Percentiles rank a stretch among this genome's conserved stretches.
These are phyloP conservation scores for Rubroboletus satanas DNA, from an alignment of 768 basidiomycete genomes.

Conservation along the genomic window DNA sequence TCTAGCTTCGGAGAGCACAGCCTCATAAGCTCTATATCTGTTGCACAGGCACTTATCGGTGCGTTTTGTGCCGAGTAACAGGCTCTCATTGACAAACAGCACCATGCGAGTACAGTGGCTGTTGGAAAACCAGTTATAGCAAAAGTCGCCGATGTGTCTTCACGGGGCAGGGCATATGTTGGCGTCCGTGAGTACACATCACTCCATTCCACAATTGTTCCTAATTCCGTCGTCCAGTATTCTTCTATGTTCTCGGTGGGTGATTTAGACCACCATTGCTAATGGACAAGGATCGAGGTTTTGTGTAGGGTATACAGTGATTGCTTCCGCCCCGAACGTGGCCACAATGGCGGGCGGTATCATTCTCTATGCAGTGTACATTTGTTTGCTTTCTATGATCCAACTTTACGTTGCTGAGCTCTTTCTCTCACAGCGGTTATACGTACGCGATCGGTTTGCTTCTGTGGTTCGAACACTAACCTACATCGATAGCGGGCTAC, in stretches of 20 bases:
- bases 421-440: slow-evolving; percentile 46
- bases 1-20: slow-evolving; percentile 52
- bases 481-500: slow-evolving; percentile 43
- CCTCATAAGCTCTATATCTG: slow-evolving; percentile 52
- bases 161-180: slow-evolving; percentile 61
- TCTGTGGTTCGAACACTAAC: background rate
- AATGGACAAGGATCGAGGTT: background rate
- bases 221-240: slow-evolving; percentile 29
- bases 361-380: slow-evolving; percentile 54
- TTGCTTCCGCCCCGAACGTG: slow-evolving; percentile 47
- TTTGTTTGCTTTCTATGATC: slow-evolving; percentile 1
- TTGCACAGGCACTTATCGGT: slow-evolving; percentile 55
- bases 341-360: slow-evolving; percentile 50
- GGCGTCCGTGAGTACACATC: slow-evolving; percentile 46
- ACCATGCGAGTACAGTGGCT: slow-evolving; percentile 31
- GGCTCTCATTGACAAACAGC: slow-evolving; percentile 9
- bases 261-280: background rate
- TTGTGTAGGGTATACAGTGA: slow-evolving; percentile 45
- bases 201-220: background rate
- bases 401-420: slow-evolving; percentile 20
- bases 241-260: slow-evolving; percentile 59
- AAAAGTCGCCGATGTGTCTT: slow-evolving; percentile 67
- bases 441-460: slow-evolving; percentile 38
- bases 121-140: slow-evolving; percentile 68
- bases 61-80: slow-evolving; percentile 15